Conservation (phyloP, 1,284 basidiomycete genomes). For the Ceratobasidium sp. region DNA sequence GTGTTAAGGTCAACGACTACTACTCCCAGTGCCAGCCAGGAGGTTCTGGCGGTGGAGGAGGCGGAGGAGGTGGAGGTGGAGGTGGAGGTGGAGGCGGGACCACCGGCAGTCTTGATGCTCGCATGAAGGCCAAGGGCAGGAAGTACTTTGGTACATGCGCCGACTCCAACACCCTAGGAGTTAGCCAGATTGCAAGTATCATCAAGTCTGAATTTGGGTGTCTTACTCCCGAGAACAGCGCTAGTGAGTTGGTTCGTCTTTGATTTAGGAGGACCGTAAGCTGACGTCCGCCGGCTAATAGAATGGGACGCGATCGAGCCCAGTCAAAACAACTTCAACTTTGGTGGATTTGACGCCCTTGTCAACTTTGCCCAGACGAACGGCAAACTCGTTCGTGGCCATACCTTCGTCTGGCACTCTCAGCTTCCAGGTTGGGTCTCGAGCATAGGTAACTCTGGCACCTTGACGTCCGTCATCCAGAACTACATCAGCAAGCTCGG, state of each 20-base stretch:
- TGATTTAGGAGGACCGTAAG: background rate
- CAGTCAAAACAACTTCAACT: background rate
- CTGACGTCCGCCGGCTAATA: background rate
- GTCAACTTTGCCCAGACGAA: conserved; percentile 26
- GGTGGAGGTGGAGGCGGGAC: no score
- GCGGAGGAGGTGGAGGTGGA: no score
- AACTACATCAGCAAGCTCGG: conserved; percentile 55
- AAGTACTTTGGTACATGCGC: conserved; percentile 28
- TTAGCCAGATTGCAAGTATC: conserved; percentile 3
- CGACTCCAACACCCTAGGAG: conserved; percentile 1
- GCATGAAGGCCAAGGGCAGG: conserved; percentile 17
- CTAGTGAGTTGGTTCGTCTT: background rate
- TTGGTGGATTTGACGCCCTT: background rate
- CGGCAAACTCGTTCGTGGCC: conserved; percentile 17
- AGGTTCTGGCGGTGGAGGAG: background rate
- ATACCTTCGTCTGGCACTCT: conserved; percentile 55
- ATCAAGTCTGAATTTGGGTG: conserved; percentile 18
- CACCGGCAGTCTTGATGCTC: conserved; percentile 11
- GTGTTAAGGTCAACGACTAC: conserved; percentile 7
- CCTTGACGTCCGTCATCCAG: conserved; percentile 50
- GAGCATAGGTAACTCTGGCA: conserved; percentile 30
- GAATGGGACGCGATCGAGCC: conserved; percentile 23
- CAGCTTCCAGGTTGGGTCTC: conserved; percentile 59
- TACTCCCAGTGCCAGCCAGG: conserved; percentile 28
- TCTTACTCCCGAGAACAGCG: conserved; percentile 29